A percentile compares a stretch with the other conserved stretches of the same genome.
Conservation (phyloP, 139 green algal species). For the Haematococcus lacustris region DNA sequence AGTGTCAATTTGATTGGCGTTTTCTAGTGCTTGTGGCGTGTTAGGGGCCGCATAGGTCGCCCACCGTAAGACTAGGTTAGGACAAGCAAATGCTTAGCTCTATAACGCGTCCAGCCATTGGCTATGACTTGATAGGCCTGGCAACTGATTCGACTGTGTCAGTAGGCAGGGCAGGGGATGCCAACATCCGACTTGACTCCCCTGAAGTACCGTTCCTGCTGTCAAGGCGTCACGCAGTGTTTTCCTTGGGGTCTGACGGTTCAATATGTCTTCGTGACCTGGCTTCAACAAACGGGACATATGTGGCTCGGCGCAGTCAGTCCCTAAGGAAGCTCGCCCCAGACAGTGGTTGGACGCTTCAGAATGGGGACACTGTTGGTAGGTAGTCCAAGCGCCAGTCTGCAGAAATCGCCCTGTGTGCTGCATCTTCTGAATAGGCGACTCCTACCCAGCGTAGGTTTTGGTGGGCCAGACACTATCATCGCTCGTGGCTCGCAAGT, state of each 20-base stretch:
- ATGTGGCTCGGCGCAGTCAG: conserved; percentile 12
- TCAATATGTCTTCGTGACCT: conserved; percentile 22
- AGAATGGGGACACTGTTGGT: background rate
- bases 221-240: conserved; percentile 17
- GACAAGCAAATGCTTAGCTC: conserved; percentile 22
- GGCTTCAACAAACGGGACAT: conserved; percentile 35
- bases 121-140: conserved; percentile 27
- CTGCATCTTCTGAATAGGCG: too few species aligned
- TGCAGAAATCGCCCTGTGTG: too few species aligned
- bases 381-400: too few species aligned
- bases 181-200: conserved; percentile 17
- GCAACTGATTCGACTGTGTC: conserved; percentile 12
- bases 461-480: conserved; percentile 38
- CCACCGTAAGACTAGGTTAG: too few species aligned
- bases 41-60: too few species aligned
- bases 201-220: conserved; percentile 36
- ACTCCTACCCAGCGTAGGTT: too few species aligned
- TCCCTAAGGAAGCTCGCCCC: conserved; percentile 15
- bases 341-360: conserved; percentile 9
- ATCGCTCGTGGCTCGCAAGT: conserved; percentile 20
- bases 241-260: conserved; percentile 22
- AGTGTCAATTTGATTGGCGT: too few species aligned
- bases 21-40: too few species aligned
- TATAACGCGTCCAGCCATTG: conserved; percentile 16
- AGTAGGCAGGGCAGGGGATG: conserved; percentile 20